A percentile compares a stretch with the other conserved stretches of the same genome.
Conservation (phyloP, 441 rosid species). For the Theobroma grandiflorum region DNA sequence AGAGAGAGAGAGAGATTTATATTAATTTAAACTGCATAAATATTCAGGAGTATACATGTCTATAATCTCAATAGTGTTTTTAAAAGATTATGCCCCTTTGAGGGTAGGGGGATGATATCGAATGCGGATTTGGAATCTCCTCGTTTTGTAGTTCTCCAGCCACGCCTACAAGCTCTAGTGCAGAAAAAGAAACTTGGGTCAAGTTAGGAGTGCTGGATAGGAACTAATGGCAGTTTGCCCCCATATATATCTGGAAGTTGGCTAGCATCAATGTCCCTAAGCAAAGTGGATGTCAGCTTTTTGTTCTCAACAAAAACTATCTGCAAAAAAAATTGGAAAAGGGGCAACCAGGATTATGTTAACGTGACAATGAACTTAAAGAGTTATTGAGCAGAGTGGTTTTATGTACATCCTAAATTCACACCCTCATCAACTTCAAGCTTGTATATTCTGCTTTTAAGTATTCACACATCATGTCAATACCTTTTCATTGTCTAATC, state of each 20-base stretch:
- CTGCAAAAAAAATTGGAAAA: constrained; percentile 41
- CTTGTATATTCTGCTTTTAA: neutral
- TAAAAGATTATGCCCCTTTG: neutral
- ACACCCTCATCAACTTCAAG: neutral
- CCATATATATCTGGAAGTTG: constrained; percentile 82
- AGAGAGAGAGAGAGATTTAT: neutral
- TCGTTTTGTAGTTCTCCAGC: constrained; percentile 10
- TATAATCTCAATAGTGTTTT: neutral
- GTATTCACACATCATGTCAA: neutral
- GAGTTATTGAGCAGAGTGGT: neutral
- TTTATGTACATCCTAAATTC: neutral
- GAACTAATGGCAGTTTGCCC: constrained; percentile 68
- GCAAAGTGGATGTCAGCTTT: constrained; percentile 62
- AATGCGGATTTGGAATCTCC: neutral
- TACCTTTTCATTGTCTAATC: neutral
- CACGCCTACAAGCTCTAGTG: neutral
- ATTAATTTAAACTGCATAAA: constrained; percentile 3
- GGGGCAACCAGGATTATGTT: neutral
- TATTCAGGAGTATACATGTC: neutral
- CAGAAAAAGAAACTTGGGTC: neutral
- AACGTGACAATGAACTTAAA: neutral
- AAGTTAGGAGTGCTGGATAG: constrained; percentile 61
- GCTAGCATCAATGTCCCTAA: constrained; percentile 70
- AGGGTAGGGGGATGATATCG: neutral
- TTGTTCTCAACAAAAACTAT: constrained; percentile 81